These are phyloP conservation scores for Mangifera indica DNA, from an alignment of 345 rosid species.

Conservation along the genomic window DNA sequence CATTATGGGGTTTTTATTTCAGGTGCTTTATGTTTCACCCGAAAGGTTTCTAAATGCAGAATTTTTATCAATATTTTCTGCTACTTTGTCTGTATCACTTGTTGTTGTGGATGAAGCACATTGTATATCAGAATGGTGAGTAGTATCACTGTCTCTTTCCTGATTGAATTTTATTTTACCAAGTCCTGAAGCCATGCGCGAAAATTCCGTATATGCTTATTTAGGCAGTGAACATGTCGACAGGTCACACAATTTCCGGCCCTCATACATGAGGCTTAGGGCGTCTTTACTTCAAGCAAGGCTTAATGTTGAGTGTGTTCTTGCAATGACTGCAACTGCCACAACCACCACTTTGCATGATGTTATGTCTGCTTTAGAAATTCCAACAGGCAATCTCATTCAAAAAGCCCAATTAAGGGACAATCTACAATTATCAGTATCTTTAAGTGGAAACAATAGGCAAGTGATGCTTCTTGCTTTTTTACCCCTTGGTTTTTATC, in stretches of 20 bases:
- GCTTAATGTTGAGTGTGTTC: constrained; percentile 68
- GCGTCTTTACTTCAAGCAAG: constrained; percentile 71
- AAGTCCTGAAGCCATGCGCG: neutral
- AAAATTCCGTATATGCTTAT: constrained; percentile 5
- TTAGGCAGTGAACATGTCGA: constrained; percentile 21
- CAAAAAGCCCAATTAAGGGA: constrained; percentile 65
- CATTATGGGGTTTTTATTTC: constrained; percentile 21
- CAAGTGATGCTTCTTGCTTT: constrained; percentile 28
- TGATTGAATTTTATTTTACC: neutral
- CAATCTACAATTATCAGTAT: constrained; percentile 74
- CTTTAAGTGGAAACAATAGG: constrained; percentile 71
- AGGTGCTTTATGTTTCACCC: constrained; percentile 98
- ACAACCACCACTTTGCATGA: constrained; percentile 65
- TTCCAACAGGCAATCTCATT: constrained; percentile 75
- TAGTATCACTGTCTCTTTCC: constrained; percentile 19
- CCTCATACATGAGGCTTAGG: constrained; percentile 92
- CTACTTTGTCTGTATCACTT: constrained; percentile 54
- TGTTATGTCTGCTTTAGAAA: constrained; percentile 88
- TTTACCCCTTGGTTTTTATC: constrained; percentile 1
- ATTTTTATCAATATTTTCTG: constrained; percentile 62
- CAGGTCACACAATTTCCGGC: constrained; percentile 98
- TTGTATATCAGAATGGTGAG: constrained; percentile 96
- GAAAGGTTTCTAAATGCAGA: constrained; percentile 80
- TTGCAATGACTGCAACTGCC: constrained; percentile 98
- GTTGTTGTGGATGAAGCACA: constrained; percentile 98